Percentiles rank a stretch among this genome's conserved stretches.
phyloP scores from a whole-genome alignment of 495 filamentous ascomycete species.

The Aspergillus affinis region DNA sequence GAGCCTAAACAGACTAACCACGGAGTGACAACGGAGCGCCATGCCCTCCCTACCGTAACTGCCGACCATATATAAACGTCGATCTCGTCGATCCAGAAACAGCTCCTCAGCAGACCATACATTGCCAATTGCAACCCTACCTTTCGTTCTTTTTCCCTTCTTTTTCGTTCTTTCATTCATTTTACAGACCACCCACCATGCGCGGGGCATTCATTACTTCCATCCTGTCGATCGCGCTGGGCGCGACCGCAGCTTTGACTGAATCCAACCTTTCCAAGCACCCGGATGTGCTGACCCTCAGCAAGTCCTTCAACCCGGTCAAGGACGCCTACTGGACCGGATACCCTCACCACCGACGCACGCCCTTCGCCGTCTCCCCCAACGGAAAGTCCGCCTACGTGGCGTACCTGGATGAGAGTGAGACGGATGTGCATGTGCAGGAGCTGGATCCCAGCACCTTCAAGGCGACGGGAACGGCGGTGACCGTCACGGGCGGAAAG shows the following conservation, averaged over 20 bases:
- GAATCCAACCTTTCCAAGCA: constrained; percentile 37
- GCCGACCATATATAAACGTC: neutral
- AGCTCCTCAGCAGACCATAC: neutral
- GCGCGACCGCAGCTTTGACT: constrained; percentile 24
- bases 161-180: neutral
- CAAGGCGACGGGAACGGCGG: constrained; percentile 40
- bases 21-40: neutral
- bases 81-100: neutral
- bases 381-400: constrained; percentile 53
- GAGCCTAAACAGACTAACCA: neutral
- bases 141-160: neutral
- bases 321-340: constrained; percentile 54
- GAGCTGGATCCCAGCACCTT: constrained; percentile 46
- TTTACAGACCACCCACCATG: constrained; percentile 22
- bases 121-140: neutral
- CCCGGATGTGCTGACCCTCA: constrained; percentile 43
- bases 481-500: constrained; percentile 44
- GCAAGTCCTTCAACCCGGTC: constrained; percentile 47
- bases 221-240: constrained; percentile 33
- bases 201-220: constrained; percentile 28
- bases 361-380: constrained; percentile 52
- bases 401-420: constrained; percentile 50
- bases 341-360: constrained; percentile 52
- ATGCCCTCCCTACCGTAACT: neutral
- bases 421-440: constrained; percentile 50